phyloP scores from a whole-genome alignment of 2,329 filamentous ascomycete genomes.

The Grosmannia huntii region DNA sequence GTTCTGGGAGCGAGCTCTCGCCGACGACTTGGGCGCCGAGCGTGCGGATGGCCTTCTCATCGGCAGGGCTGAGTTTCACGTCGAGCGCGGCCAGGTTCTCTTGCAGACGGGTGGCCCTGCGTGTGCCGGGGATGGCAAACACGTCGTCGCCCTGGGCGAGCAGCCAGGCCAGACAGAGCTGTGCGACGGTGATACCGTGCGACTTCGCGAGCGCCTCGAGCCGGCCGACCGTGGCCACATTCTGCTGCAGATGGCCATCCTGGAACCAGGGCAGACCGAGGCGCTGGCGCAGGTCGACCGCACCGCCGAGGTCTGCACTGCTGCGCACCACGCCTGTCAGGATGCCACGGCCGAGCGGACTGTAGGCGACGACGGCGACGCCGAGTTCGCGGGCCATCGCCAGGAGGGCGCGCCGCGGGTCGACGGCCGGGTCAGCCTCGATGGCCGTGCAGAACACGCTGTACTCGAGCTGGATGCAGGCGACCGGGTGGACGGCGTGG shows the following conservation, averaged over 20 bases:
- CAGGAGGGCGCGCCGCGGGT: conserved; percentile 18
- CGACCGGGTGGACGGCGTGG: conserved; percentile 29
- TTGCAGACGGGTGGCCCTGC: conserved; percentile 10
- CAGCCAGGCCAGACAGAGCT: conserved; percentile 5
- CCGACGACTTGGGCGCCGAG: not conserved
- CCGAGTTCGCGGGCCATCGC: conserved; percentile 30
- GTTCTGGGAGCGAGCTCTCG: not conserved
- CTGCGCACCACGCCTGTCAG: conserved; percentile 36
- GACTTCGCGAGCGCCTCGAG: not conserved
- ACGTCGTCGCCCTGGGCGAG: conserved; percentile 6
- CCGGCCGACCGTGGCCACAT: conserved; percentile 2
- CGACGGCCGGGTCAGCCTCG: conserved; percentile 18
- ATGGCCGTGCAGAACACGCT: conserved; percentile 33
- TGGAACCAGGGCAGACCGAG: conserved; percentile 3
- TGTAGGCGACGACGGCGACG: conserved; percentile 42
- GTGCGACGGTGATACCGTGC: not conserved
- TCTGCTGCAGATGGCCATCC: conserved; percentile 3
- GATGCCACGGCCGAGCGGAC: conserved; percentile 46
- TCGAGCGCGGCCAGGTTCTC: conserved; percentile 14
- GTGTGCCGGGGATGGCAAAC: conserved; percentile 9
- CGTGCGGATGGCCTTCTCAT: not conserved
- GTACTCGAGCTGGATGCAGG: conserved; percentile 38
- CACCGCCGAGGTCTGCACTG: conserved; percentile 2
- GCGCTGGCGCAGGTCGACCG: not conserved
- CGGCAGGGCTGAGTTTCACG: not conserved